Base-by-base conservation (phyloP, 352 stramenopile species). In the Nothophytophthora sp. region DNA sequence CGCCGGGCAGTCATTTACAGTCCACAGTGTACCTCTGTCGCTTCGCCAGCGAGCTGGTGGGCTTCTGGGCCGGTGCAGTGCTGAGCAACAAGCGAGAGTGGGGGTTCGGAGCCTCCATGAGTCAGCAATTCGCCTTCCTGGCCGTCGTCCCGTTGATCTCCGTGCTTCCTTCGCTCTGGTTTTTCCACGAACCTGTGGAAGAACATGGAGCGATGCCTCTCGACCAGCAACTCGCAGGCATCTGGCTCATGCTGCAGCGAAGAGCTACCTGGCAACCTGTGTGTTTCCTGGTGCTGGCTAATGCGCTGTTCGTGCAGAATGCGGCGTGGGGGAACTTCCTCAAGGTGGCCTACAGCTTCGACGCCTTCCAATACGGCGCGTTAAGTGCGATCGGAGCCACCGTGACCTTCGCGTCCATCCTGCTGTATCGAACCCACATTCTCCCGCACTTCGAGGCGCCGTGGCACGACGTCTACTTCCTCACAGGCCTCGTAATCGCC, bases 291-390 rank as follows among this genome's bases (percentile, higher is more conserved):
- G 73, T 73, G 23, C 35, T 93, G 18, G 76, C 70, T 23, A 88
- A 90, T 42, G 70, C 47, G 5, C 67, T 80, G 16, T 60, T 91
- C 27, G 70, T 90, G 37, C 76, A 90, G 29, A 91, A 93, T 62
- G 69, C 83, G 8, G 65, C 83, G 7, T 93, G 83, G 83, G 81
- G 83, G 15, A 93, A 93, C 56, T 93, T 80, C 40, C 62, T 93
- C 13, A 84, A 77, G 18, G 81, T 86, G 32, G 75, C 74, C 13
- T 93, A 76, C 48, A 29, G 60, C 34, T 93, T 92, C 36, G 62
- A 83, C 39, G 77, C 81, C 12, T 93, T 93, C 55, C 51, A 91
- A 70, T 90, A 93, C 41, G 83, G 81, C 7, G 76, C 81, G 1
- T 63, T 93, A 41, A 73, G 74, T 22, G 83, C 76, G 1, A 75